These are phyloP conservation scores for Periconia sp. DNA, from an alignment of 2,329 filamentous ascomycete genomes.

Conservation along the genomic window DNA sequence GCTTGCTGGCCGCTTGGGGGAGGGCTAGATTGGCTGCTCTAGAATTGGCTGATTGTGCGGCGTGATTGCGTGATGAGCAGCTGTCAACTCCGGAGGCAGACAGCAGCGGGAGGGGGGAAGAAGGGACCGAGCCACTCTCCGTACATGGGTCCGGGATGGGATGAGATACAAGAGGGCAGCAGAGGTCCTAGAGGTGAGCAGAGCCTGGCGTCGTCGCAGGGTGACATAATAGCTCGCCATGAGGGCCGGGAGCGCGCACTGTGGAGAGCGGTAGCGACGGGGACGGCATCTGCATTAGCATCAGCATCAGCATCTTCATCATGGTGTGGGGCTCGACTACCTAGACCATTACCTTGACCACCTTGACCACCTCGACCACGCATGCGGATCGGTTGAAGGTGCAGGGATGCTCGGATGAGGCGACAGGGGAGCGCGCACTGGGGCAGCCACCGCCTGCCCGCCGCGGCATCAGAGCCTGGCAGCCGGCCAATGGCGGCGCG, in stretches of 20 bases:
- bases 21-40: conserved; percentile 24
- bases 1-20: conserved; percentile 1
- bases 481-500: conserved; percentile 26
- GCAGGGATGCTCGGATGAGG: conserved; percentile 29
- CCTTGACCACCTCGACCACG: conserved; percentile 10
- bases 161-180: no score
- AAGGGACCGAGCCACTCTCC: not conserved
- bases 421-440: conserved; percentile 31
- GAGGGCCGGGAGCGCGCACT: conserved; percentile 15
- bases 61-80: conserved; percentile 33
- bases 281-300: no score
- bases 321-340: no score
- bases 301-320: no score
- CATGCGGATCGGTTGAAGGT: conserved; percentile 19
- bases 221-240: conserved; percentile 33
- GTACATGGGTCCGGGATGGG: conserved; percentile 14
- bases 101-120: not conserved
- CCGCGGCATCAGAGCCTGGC: conserved; percentile 13
- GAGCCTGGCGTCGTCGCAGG: no score
- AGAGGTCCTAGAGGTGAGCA: no score
- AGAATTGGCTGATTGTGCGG: conserved; percentile 29
- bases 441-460: conserved; percentile 22
- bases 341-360: no score
- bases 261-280: conserved; percentile 7
- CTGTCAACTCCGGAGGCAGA: conserved; percentile 7